Evolutionary conservation across 2,329 filamentous ascomycete species (phyloP).

Genomic region (Botrytis fragariae): DNA sequence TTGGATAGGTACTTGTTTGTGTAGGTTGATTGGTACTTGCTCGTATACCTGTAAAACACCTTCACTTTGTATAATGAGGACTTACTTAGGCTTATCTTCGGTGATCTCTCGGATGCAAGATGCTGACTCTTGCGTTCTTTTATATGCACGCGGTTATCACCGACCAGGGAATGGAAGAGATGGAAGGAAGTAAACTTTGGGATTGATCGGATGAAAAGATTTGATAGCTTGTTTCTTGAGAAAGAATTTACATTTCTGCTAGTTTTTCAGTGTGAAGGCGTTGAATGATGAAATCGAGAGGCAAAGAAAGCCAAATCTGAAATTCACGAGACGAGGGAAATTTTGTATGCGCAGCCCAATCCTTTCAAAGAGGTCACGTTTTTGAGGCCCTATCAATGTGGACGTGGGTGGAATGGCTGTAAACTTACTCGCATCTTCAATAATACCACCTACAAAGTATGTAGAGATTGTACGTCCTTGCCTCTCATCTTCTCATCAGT

Average conservation of each 20-base stretch:
- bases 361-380: not conserved
- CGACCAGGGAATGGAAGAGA: not conserved
- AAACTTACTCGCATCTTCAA: not conserved
- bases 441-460: not conserved
- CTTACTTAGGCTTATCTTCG: not conserved
- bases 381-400: not conserved
- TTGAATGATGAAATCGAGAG: not conserved
- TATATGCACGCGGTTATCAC: not conserved
- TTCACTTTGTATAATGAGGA: not conserved
- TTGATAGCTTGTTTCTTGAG: not conserved
- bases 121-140: not conserved
- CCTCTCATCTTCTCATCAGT: not conserved
- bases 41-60: not conserved
- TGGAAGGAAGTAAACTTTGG: not conserved
- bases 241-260: not conserved
- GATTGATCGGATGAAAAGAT: not conserved
- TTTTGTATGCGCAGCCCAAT: not conserved
- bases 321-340: not conserved
- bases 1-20: not conserved
- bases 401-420: not conserved
- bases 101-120: not conserved
- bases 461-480: not conserved
- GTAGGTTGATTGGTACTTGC: not conserved
- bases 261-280: not conserved
- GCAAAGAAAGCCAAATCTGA: not conserved